These are phyloP conservation scores for Amylocarpus encephaloides DNA, from an alignment of 2,329 filamentous ascomycete species.

Conservation along the genomic window DNA sequence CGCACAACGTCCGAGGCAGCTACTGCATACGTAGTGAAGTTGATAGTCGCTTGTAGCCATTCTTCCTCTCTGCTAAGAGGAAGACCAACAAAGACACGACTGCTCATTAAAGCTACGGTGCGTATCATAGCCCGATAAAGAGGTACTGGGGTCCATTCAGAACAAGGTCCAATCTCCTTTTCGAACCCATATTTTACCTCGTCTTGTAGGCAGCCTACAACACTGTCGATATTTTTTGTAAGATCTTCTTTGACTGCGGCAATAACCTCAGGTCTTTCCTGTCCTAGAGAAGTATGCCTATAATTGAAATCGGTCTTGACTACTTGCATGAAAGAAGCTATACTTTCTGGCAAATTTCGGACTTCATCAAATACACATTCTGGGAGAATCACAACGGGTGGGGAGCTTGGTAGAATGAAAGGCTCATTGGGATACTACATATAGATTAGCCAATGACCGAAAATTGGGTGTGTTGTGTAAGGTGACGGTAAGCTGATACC, in stretches of 20 bases:
- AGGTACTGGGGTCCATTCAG: slow-evolving; percentile 31
- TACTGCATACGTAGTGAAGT: slow-evolving; percentile 12
- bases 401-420: slow-evolving; percentile 11
- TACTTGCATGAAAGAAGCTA: slow-evolving; percentile 19
- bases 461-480: background rate
- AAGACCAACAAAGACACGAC: slow-evolving; percentile 24
- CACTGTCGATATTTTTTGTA: slow-evolving; percentile 18
- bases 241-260: slow-evolving; percentile 22
- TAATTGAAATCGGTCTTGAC: slow-evolving; percentile 11
- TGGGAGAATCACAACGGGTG: slow-evolving; percentile 23
- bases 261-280: slow-evolving; percentile 8
- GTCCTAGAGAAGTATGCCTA: slow-evolving; percentile 21
- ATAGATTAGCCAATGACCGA: background rate
- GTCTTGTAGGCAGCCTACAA: slow-evolving; percentile 21
- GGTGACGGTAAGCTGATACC: background rate
- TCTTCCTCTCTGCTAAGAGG: slow-evolving; percentile 24
- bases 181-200: slow-evolving; percentile 20
- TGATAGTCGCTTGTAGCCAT: slow-evolving; percentile 20
- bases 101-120: slow-evolving; percentile 37
- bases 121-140: slow-evolving; percentile 32
- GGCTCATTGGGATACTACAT: slow-evolving; percentile 18
- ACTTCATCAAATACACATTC: slow-evolving; percentile 19
- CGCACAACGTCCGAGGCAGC: slow-evolving; percentile 8
- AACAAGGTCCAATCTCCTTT: slow-evolving; percentile 18
- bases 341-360: slow-evolving; percentile 20